These are phyloP conservation scores for Hippophae tibetana DNA, from an alignment of 306 rosid species.

Conservation along the genomic window DNA sequence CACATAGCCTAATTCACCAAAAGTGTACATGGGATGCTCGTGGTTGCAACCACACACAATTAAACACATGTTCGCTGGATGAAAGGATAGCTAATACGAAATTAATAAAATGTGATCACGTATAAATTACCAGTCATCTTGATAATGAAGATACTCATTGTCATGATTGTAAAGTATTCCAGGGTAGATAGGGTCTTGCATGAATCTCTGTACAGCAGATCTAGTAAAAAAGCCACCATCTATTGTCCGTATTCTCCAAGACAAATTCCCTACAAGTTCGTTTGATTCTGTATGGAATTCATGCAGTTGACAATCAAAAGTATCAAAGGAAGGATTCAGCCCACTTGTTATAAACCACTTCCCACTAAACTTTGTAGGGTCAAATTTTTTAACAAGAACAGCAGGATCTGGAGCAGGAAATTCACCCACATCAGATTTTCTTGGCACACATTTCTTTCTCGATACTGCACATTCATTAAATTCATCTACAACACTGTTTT, in stretches of 20 bases:
- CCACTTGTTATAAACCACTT: slow-evolving; percentile 93
- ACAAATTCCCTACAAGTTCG: slow-evolving; percentile 63
- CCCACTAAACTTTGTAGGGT: slow-evolving; percentile 66
- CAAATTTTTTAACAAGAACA: slow-evolving; percentile 62
- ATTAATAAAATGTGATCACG: not conserved
- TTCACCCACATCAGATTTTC: slow-evolving; percentile 89
- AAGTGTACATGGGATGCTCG: not conserved
- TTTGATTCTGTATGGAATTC: slow-evolving; percentile 60
- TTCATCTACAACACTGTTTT: slow-evolving; percentile 83
- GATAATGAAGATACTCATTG: slow-evolving; percentile 90
- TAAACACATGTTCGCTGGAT: not conserved
- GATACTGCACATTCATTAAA: slow-evolving; percentile 96
- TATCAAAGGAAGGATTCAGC: slow-evolving; percentile 75
- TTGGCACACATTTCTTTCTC: slow-evolving; percentile 83
- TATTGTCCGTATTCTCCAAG: slow-evolving; percentile 83
- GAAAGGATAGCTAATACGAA: not conserved
- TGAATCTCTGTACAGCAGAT: slow-evolving; percentile 68
- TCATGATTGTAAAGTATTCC: slow-evolving; percentile 88
- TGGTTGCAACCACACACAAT: not conserved
- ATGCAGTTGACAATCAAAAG: slow-evolving; percentile 86
- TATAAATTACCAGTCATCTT: slow-evolving; percentile 80
- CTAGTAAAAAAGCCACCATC: slow-evolving; percentile 84
- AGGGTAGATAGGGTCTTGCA: slow-evolving; percentile 72
- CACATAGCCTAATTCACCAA: slow-evolving; percentile 12
- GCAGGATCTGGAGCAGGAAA: slow-evolving; percentile 79